phyloP scores from a whole-genome alignment of 306 rosid genomes.

The Cyamopsis tetragonoloba region DNA sequence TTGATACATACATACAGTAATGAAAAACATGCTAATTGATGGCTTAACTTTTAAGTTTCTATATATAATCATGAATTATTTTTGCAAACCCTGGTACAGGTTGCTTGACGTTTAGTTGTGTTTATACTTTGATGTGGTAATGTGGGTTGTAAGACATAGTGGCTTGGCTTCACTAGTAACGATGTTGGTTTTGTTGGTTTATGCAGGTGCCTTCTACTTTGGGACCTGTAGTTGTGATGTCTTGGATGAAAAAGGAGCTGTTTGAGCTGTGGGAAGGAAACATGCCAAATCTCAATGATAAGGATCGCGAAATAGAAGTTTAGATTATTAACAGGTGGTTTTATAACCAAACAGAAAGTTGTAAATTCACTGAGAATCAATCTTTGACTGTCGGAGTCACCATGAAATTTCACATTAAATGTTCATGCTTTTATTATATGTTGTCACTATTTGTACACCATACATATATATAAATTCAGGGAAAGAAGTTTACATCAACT shows the following conservation, averaged over 20 bases:
- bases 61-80: background rate
- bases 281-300: constrained; percentile 49
- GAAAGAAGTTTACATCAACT: background rate
- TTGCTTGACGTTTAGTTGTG: background rate
- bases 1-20: background rate
- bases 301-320: constrained; percentile 67
- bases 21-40: background rate
- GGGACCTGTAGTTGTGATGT: constrained; percentile 71
- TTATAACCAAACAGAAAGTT: constrained; percentile 36
- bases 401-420: constrained; percentile 28
- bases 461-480: background rate
- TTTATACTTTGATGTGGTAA: background rate
- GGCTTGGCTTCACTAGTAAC: background rate
- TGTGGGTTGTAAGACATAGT: background rate
- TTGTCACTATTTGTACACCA: constrained; percentile 14
- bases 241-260: constrained; percentile 84
- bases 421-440: constrained; percentile 9
- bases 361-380: constrained; percentile 57
- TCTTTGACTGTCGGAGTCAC: constrained; percentile 26
- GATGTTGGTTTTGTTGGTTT: constrained; percentile 1
- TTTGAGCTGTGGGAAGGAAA: constrained; percentile 89
- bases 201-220: constrained; percentile 90
- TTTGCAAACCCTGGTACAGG: background rate
- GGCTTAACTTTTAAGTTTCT: background rate
- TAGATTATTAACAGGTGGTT: constrained; percentile 30